Evolutionary conservation across 73 alveolate species (phyloP), one percentile per base, ranked within the genome.

Genomic region (Breviolum minutum): DNA sequence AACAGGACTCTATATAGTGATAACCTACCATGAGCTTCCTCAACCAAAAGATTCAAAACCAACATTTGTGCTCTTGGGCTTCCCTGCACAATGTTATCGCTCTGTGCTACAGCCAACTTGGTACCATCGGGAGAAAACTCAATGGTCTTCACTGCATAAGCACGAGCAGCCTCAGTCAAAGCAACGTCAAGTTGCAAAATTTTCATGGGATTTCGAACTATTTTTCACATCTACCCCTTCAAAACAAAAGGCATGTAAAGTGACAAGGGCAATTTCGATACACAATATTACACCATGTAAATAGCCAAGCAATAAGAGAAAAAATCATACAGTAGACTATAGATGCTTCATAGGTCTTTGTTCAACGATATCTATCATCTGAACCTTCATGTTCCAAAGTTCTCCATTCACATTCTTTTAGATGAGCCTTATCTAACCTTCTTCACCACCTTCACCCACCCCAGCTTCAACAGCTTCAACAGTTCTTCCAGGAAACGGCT

Each of bases 81-180:
- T 19, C 95, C 70, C 29, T 73, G 69, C 90, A 99, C 99, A 85
- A 99, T 99, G 96, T 99, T 99, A 97, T 99, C 99, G 83, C 99
- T 99, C 99, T 99, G 99, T 62, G 99, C 99, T 27, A 99, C 99
- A 9, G 99, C 99, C 94, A 99, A 99, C 99, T 99, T 99, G 29
- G 99, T 99, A 96, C 99, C 99, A 99, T 99, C 99, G 22, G 99
- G 99, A 62, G 99, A 99, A 99, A 99, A 99, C 88, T 99, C 99
- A 95, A 99, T 99, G 93, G 99, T 99, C 92, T 99, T 99, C 98
- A 99, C 99, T 63, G 99, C 99, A 99, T 99, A 99, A 84, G 99
- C 99, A 95, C 99, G 99, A 17, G 99, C 99, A 64, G 99, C 99
- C 97, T 99, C 95, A 71, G 99, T 99, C n/a, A 99, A 62, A 99